phyloP scores from a whole-genome alignment of 139 green algal species.

The Parachlorella kessleri region DNA sequence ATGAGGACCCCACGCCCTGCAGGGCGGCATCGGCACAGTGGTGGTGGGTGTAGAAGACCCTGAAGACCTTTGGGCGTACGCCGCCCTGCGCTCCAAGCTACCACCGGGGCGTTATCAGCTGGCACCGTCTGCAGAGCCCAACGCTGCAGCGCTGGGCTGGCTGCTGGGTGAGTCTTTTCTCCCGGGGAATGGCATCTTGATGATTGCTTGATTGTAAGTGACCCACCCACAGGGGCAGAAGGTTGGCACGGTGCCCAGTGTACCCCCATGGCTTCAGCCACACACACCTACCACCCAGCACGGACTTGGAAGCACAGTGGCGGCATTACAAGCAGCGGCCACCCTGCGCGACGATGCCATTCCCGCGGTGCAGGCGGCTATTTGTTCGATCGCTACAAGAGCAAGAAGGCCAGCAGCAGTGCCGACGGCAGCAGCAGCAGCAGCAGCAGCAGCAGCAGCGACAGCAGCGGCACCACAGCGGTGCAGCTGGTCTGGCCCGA shows the following conservation, averaged over 20 bases:
- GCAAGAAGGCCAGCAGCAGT: conserved; percentile 8
- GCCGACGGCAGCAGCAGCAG: background rate
- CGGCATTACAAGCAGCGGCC: too few species aligned
- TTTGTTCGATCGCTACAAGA: conserved; percentile 54
- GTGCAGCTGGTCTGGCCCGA: conserved; percentile 40
- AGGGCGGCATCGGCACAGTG: conserved; percentile 21
- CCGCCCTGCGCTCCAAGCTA: conserved; percentile 35
- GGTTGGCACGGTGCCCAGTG: too few species aligned
- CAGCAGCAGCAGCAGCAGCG: background rate
- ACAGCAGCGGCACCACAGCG: conserved; percentile 10
- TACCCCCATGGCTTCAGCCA: too few species aligned
- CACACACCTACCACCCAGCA: too few species aligned
- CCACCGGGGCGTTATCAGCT: conserved; percentile 27
- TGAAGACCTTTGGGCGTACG: conserved; percentile 35
- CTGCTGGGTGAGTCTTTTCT: conserved; percentile 13
- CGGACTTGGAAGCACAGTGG: too few species aligned
- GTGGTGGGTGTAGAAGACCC: conserved; percentile 20
- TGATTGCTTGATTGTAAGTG: too few species aligned
- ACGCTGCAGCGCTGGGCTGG: conserved; percentile 40
- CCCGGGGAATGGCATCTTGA: too few species aligned
- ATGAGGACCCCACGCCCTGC: too few species aligned
- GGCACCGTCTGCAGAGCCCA: background rate
- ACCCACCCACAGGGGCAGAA: too few species aligned
- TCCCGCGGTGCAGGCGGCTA: conserved; percentile 28
- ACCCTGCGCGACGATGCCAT: too few species aligned